These are phyloP conservation scores for Trametes versicolor DNA, from an alignment of 1,284 basidiomycete genomes.

Conservation along the genomic window DNA sequence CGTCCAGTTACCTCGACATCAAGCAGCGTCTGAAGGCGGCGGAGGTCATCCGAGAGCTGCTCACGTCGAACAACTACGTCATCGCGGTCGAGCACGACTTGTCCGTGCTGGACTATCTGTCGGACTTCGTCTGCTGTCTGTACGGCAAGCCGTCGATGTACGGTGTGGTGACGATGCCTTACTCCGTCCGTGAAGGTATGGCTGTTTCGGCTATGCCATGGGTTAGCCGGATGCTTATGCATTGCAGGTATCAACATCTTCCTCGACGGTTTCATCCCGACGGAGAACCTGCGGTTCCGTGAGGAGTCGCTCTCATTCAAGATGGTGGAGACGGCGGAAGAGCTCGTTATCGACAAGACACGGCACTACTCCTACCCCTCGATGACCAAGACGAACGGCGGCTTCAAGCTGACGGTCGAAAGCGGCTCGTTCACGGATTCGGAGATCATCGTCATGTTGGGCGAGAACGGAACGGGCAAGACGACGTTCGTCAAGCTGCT, in stretches of 20 bases:
- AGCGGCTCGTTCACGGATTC: conserved; percentile 92
- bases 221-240: background rate
- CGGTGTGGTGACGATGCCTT: conserved; percentile 98
- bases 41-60: conserved; percentile 90
- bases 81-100: conserved; percentile 98
- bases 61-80: conserved; percentile 87
- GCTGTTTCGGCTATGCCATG: background rate
- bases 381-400: conserved; percentile 95
- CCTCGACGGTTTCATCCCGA: conserved; percentile 96
- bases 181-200: conserved; percentile 93
- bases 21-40: conserved; percentile 95
- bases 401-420: conserved; percentile 93
- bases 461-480: conserved; percentile 98
- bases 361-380: conserved; percentile 89
- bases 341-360: conserved; percentile 84
- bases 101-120: conserved; percentile 96
- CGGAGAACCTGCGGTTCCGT: conserved; percentile 97
- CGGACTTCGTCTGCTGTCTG: conserved; percentile 95
- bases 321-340: conserved; percentile 95
- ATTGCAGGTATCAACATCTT: conserved; percentile 94
- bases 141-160: conserved; percentile 98
- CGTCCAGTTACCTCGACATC: conserved; percentile 96
- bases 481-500: conserved; percentile 95
- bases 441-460: conserved; percentile 97
- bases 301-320: conserved; percentile 95